phyloP scores from a whole-genome alignment of 495 filamentous ascomycete species.

The Trichoderma parareesei region DNA sequence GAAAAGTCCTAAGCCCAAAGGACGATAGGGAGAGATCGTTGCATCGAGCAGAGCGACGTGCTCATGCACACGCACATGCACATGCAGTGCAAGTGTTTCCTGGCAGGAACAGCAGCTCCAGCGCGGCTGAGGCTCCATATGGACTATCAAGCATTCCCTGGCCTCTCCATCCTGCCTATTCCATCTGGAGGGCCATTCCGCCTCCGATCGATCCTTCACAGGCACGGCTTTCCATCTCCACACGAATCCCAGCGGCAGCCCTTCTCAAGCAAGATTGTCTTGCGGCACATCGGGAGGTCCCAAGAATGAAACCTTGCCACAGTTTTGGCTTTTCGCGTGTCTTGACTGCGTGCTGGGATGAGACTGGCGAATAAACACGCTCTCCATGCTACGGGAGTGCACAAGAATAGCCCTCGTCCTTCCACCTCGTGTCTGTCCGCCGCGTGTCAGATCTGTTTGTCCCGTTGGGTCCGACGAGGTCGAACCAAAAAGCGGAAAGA shows the following conservation, averaged over 20 bases:
- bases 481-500: too few species aligned
- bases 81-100: conserved; percentile 2
- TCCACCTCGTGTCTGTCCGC: too few species aligned
- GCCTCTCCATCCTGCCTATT: not conserved
- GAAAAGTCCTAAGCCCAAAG: not conserved
- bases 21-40: conserved; percentile 7
- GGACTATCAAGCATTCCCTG: not conserved
- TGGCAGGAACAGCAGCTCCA: not conserved
- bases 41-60: not conserved
- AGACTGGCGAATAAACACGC: not conserved
- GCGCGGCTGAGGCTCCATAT: conserved; percentile 3
- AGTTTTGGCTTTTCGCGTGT: not conserved
- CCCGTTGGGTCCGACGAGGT: too few species aligned
- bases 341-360: not conserved
- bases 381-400: not conserved
- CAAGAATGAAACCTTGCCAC: not conserved
- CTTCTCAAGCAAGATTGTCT: not conserved
- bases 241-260: not conserved
- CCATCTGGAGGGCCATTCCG: not conserved
- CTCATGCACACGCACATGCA: not conserved
- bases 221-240: conserved; percentile 4
- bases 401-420: too few species aligned
- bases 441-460: too few species aligned
- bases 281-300: not conserved
- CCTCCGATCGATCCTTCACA: conserved; percentile 6